phyloP scores from a whole-genome alignment of 352 stramenopile genomes.

The Pythium scleroteichum region DNA sequence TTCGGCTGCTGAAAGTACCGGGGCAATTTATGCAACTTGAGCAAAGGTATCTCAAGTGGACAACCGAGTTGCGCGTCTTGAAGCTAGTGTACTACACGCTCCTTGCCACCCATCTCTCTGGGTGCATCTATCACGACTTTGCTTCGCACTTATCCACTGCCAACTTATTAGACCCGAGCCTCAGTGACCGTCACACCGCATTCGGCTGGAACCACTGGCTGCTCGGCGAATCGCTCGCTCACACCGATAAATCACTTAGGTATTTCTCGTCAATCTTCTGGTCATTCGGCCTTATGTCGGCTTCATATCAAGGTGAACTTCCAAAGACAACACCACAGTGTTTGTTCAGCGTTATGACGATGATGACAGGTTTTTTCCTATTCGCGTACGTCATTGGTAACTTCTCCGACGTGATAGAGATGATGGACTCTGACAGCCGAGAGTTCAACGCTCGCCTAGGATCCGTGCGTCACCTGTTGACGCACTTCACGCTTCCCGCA shows the following conservation, averaged over 20 bases:
- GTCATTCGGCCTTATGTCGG: constrained; percentile 46
- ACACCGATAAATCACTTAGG: constrained; percentile 18
- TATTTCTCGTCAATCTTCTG: constrained; percentile 44
- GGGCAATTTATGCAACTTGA: constrained; percentile 44
- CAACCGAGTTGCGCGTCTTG: constrained; percentile 45
- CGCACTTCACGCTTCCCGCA: constrained; percentile 42
- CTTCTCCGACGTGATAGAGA: constrained; percentile 50
- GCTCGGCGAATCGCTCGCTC: constrained; percentile 27
- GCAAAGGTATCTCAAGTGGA: constrained; percentile 44
- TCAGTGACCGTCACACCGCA: constrained; percentile 15
- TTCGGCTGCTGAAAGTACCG: constrained; percentile 50
- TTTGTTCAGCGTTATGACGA: constrained; percentile 41
- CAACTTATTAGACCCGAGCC: constrained; percentile 27
- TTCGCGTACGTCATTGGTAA: constrained; percentile 56
- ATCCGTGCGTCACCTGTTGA: constrained; percentile 42
- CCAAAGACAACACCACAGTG: constrained; percentile 39
- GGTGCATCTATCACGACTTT: constrained; percentile 59
- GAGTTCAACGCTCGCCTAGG: constrained; percentile 55
- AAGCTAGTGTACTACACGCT: constrained; percentile 60
- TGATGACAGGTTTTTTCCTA: constrained; percentile 50
- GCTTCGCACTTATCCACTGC: constrained; percentile 37
- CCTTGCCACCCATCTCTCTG: constrained; percentile 43
- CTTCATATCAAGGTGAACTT: constrained; percentile 42
- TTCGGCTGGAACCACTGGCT: constrained; percentile 56
- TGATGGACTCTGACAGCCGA: constrained; percentile 50